A percentile compares a stretch with the other conserved stretches of the same genome.
phyloP scores from a whole-genome alignment of 805 yeast species.

The Pichia membranifaciens region DNA sequence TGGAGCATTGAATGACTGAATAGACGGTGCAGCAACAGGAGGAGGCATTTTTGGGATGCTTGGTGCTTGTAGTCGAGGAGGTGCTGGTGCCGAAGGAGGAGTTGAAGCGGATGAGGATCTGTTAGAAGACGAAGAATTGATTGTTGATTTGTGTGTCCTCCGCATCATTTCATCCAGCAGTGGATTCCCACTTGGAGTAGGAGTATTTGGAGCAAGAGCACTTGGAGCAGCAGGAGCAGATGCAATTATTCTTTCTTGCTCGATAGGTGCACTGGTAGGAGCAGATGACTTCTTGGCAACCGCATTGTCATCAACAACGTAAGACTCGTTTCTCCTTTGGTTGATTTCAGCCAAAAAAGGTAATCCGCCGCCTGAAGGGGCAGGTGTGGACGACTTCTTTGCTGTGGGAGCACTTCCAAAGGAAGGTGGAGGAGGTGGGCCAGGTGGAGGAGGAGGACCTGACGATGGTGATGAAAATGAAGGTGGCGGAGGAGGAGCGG shows the following conservation, averaged over 20 bases:
- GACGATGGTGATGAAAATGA: slow-evolving; percentile 13
- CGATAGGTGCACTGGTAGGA: slow-evolving; percentile 24
- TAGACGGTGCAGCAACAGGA: slow-evolving; percentile 1
- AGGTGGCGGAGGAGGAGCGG: slow-evolving; percentile 20
- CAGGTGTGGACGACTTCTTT: slow-evolving; percentile 18
- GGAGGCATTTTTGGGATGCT: slow-evolving; percentile 12
- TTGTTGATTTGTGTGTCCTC: slow-evolving; percentile 36
- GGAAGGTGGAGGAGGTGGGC: slow-evolving; percentile 13
- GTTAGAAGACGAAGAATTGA: slow-evolving; percentile 21
- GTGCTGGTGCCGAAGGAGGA: slow-evolving; percentile 19
- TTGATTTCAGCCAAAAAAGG: slow-evolving; percentile 59
- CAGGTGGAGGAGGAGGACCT: slow-evolving; percentile 18
- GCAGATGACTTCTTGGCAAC: slow-evolving; percentile 19
- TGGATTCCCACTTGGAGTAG: slow-evolving; percentile 42
- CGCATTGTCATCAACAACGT: slow-evolving; percentile 38
- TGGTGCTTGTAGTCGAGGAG: too few relatives aligned
- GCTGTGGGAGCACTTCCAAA: slow-evolving; percentile 5
- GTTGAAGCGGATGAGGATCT: slow-evolving; percentile 23
- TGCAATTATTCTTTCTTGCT: slow-evolving; percentile 16
- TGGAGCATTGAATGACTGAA: not conserved
- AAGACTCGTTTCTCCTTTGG: slow-evolving; percentile 45
- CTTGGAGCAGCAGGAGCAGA: slow-evolving; percentile 15
- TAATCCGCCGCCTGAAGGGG: slow-evolving; percentile 37
- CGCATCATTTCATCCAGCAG: slow-evolving; percentile 79
- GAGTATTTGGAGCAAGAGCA: slow-evolving; percentile 20